phyloP scores from a whole-genome alignment of 257 asterid genomes.

The Cinchona pubescens region DNA sequence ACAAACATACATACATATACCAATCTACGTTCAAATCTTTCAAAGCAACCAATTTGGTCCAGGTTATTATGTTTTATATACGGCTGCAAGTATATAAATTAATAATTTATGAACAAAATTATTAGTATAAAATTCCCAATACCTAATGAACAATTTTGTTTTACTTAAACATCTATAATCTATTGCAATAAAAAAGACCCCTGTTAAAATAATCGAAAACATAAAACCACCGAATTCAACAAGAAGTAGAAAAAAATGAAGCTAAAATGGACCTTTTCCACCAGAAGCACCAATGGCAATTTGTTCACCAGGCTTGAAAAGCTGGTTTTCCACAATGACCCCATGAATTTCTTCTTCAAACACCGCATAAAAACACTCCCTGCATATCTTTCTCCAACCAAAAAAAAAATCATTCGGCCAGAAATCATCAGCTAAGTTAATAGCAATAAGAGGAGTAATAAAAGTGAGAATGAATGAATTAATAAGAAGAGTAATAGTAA shows the following conservation, averaged over 20 bases:
- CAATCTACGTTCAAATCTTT: no score
- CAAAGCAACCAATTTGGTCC: no score
- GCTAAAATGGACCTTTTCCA: constrained; percentile 65
- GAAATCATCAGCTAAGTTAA: no score
- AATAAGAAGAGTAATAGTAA: constrained; percentile 11
- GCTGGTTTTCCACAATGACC: constrained; percentile 71
- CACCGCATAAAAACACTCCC: constrained; percentile 76
- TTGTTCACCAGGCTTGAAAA: constrained; percentile 85
- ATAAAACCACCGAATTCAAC: no score
- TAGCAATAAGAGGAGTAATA: no score
- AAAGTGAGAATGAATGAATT: not conserved
- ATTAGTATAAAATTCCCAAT: not conserved
- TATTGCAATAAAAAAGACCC: not conserved
- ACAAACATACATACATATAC: no score
- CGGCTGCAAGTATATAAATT: no score
- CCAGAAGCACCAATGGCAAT: constrained; percentile 98
- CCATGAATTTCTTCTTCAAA: constrained; percentile 90
- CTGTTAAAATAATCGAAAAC: no score
- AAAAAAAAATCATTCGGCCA: no score
- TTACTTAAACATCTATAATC: not conserved
- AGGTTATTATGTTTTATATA: no score
- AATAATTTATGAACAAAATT: no score
- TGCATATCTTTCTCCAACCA: constrained; percentile 58
- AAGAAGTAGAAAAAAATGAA: no score
- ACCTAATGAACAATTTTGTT: not conserved